phyloP scores from a whole-genome alignment of 169 alveolate species.

The Condylostoma magnum region DNA sequence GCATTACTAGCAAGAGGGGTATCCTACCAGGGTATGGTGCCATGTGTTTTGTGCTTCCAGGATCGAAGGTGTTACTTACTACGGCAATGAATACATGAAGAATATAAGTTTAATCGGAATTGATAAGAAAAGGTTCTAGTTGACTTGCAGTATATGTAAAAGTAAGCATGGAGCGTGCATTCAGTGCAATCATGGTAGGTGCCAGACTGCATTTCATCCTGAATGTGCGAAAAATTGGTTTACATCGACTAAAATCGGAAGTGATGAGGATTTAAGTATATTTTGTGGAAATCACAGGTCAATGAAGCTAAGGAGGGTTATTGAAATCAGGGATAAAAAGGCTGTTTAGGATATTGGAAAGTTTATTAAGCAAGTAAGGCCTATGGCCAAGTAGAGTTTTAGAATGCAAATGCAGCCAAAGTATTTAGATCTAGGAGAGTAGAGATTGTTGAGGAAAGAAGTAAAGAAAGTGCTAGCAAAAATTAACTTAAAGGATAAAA shows the following conservation, averaged over 20 bases:
- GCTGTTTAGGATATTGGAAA: not conserved
- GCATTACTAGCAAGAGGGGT: not conserved
- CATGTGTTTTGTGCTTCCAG: conserved; percentile 13
- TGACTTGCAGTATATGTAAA: conserved; percentile 39
- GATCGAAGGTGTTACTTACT: not conserved
- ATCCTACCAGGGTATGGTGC: not conserved
- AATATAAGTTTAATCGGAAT: conserved; percentile 4
- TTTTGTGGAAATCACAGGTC: conserved; percentile 16
- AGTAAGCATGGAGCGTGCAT: conserved; percentile 49
- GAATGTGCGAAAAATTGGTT: conserved; percentile 44
- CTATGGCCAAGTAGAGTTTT: no score
- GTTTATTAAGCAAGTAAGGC: not conserved
- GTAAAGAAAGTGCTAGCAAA: no score
- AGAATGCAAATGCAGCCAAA: no score
- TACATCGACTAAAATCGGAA: conserved; percentile 4
- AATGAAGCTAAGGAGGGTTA: conserved; percentile 10
- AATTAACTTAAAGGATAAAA: no score
- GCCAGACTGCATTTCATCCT: conserved; percentile 46
- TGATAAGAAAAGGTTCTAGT: conserved; percentile 31
- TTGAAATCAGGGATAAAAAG: conserved; percentile 22
- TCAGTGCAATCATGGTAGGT: conserved; percentile 39
- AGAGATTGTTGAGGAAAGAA: no score
- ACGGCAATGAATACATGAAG: not conserved
- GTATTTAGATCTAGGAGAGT: no score
- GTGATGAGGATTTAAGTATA: conserved; percentile 9